Conservation (phyloP, 257 asterid genomes). For the Forsythia suspensa region DNA sequence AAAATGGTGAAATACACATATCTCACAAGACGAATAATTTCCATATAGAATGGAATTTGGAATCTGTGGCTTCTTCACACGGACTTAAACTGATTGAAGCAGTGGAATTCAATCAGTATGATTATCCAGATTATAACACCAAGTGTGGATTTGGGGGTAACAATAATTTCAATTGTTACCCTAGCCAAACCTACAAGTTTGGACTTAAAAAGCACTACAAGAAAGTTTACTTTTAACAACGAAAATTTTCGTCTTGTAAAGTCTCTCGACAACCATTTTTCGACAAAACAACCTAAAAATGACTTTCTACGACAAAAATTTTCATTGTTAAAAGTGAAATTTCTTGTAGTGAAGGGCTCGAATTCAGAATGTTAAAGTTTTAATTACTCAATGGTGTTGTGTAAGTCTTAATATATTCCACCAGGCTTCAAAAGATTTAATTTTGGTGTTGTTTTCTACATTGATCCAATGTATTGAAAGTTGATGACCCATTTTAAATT, state of each 20-base stretch:
- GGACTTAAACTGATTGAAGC: constrained; percentile 13
- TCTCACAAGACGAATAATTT: constrained; percentile 34
- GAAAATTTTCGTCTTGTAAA: too few species aligned
- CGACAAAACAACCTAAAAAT: too few species aligned
- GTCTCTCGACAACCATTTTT: too few species aligned
- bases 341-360: too few species aligned
- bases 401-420: too few species aligned
- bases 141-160: constrained; percentile 17
- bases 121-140: constrained; percentile 22
- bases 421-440: too few species aligned
- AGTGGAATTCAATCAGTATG: neutral
- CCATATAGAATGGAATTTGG: constrained; percentile 30
- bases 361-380: neutral
- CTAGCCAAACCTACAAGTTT: constrained; percentile 22
- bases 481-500: too few species aligned
- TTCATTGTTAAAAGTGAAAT: too few species aligned
- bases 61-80: neutral
- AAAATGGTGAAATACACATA: constrained; percentile 32
- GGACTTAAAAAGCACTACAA: constrained; percentile 7
- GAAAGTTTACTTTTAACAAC: too few species aligned
- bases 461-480: too few species aligned
- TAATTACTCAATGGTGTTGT: neutral
- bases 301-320: too few species aligned
- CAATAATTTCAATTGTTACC: constrained; percentile 17
- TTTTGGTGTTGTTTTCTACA: too few species aligned